Base-by-base conservation (phyloP, 352 stramenopile genomes). In the Bremia lactucae region DNA sequence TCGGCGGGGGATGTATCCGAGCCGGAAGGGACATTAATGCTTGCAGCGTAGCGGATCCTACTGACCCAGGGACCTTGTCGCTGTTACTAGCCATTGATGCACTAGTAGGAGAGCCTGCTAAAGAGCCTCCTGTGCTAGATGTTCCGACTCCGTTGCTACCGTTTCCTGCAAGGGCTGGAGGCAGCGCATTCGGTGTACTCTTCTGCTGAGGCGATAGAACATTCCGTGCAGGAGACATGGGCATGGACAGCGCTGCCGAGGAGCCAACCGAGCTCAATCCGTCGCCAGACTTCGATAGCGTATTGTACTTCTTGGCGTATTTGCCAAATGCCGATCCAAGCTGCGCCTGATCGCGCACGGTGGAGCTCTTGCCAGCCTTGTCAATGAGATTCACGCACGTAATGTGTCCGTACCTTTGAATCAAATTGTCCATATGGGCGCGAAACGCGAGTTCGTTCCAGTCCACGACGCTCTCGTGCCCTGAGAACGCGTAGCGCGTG, bases 311-410 rank as follows among this genome's bases (percentile, higher is more conserved):
- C 37, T 89, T 89, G 37, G 79, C 70, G 41, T 92, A 87, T 52
- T 83, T 83, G 26, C 96, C 87, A 52, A 97, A 95, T 8, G 81
- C 68, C 35, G 83, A 72, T 31, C 92, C 94, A 23, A 98, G 66
- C 52, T 83, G 66, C 7, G 87, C 72, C 65, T 98, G 91, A 54
- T 97, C 87, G 19, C 75, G 78, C 52, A 90, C 72, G 0, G 71
- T 82, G 8, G 58, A 50, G 24, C 60, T 73, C 49, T 79, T 82
- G 16, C 80, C 84, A 23, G 68, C 83, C 60, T 95, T 91, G 56
- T 98, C 93, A 28, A 98, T 88, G 7, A 98, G 68, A 57, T 97
- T 97, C 31, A 97, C 82, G 34, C 94, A 84, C 10, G 89, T 58
- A 29, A 95, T 78, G 38, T 74, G 83, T 16, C 82, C 73, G 46